Base-by-base conservation (phyloP, 306 rosid species). In the Gillenia trifoliata region DNA sequence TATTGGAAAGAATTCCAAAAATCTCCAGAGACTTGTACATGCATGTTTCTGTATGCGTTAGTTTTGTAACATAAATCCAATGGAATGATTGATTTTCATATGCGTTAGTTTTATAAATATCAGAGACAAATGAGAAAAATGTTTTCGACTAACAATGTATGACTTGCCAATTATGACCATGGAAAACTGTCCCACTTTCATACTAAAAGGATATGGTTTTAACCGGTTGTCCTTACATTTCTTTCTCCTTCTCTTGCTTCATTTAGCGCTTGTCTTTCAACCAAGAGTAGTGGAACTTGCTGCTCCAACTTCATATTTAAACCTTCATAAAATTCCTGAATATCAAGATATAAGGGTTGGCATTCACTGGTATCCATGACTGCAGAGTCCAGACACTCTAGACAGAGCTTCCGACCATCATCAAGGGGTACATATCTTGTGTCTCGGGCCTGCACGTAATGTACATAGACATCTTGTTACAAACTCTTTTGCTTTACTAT, bases 191-290 rank as follows among this genome's bases (percentile, higher is more conserved):
- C 65, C 52, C 47, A 26, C 63, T 33, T 59, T 29, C 62, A 56
- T 75, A 78, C 69, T 33, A 64, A 59, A 40, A 56, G 26, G n/a
- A 68, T 50, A 54, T 66, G 70, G 77, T 80, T 70, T 74, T 50
- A 68, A 79, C 74, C 28, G 55, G 22, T 71, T 78, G 70, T 70
- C 56, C 91, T 90, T 88, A 94, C 99, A 85, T 92, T 84, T 86
- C 82, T 92, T 77, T 95, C 99, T 81, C 99, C 99, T 70, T 87
- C 96, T 79, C 99, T 90, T 28, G 99, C 99, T 88, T 95, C 99
- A 55, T 95, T 95, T 62, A 95, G 83, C 25, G 99, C 99, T 86
- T 92, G 91, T 80, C 98, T 88, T 89, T 95, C 98, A 41, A 95
- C 99, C 90, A 95, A 83, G 72, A 95, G 96, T 76, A 95, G 81